Evolutionary conservation across 1,139 yeast genomes (phyloP).

Genomic region (Wickerhamomyces sp.): DNA sequence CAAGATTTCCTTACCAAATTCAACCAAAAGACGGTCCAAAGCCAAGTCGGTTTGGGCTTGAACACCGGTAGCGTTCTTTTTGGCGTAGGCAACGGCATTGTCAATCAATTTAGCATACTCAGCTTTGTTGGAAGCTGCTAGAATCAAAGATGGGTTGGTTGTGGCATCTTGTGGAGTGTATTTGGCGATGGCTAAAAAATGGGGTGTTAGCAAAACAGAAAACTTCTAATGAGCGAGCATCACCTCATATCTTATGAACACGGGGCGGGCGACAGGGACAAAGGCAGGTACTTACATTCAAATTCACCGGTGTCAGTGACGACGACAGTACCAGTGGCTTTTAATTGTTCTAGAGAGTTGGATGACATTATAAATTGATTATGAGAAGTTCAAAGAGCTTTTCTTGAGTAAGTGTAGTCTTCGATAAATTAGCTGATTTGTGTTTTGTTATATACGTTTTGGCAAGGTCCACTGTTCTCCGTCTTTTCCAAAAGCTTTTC

Average conservation of each 20-base stretch:
- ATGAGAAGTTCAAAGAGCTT: no score
- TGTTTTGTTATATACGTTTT: slow-evolving; percentile 6
- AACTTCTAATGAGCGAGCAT: no score
- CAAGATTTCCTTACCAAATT: slow-evolving; percentile 91
- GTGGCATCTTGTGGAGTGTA: slow-evolving; percentile 99
- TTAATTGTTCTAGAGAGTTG: slow-evolving; percentile 86
- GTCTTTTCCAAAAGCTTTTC: slow-evolving; percentile 2
- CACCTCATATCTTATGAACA: no score
- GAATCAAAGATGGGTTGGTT: slow-evolving; percentile 95
- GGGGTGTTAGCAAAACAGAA: slow-evolving; percentile 10
- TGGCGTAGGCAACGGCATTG: slow-evolving; percentile 83
- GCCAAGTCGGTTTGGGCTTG: slow-evolving; percentile 72
- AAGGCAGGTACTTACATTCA: slow-evolving; percentile 51
- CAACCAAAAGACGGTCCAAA: slow-evolving; percentile 87
- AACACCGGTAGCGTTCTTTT: slow-evolving; percentile 39
- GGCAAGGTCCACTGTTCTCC: slow-evolving; percentile 20
- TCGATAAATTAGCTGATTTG: neutral
- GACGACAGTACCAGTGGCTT: slow-evolving; percentile 91
- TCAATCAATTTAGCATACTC: slow-evolving; percentile 89
- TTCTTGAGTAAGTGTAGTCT: neutral
- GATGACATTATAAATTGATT: slow-evolving; percentile 34
- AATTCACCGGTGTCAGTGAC: slow-evolving; percentile 99
- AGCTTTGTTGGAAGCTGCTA: slow-evolving; percentile 91
- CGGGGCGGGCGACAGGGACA: no score
- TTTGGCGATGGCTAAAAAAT: slow-evolving; percentile 66